A percentile compares a stretch with the other conserved stretches of the same genome.
phyloP scores from a whole-genome alignment of 805 yeast genomes.

The Cyberlindnera subsufficiens region DNA sequence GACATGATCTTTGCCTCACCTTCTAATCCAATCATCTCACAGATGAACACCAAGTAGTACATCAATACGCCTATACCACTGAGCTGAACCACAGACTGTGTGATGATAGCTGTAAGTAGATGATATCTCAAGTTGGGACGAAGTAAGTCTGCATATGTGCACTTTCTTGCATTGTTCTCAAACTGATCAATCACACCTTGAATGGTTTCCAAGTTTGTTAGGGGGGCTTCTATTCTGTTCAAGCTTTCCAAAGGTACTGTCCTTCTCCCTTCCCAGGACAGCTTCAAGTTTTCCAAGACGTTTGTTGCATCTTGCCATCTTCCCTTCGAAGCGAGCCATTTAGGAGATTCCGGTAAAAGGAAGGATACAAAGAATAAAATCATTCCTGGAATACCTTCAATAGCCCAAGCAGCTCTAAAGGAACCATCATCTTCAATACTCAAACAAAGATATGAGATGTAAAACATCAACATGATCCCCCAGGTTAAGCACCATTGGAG shows the following conservation, averaged over 20 bases:
- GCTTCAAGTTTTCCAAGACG: conserved; percentile 16
- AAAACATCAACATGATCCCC: conserved; percentile 54
- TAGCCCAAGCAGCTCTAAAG: conserved; percentile 60
- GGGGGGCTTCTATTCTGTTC: not conserved
- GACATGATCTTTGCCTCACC: conserved; percentile 28
- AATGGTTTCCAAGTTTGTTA: conserved; percentile 19
- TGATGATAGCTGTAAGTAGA: conserved; percentile 30
- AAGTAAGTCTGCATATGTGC: conserved; percentile 30
- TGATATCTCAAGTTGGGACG: conserved; percentile 28
- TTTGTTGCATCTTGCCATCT: conserved; percentile 33
- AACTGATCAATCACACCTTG: conserved; percentile 12
- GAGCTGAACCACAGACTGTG: conserved; percentile 40
- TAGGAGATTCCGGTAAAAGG: conserved; percentile 53
- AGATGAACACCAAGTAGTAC: conserved; percentile 39
- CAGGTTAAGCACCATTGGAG: conserved; percentile 54
- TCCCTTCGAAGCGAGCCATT: conserved; percentile 41
- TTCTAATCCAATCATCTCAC: conserved; percentile 41
- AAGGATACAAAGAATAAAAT: conserved; percentile 33
- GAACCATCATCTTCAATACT: conserved; percentile 38
- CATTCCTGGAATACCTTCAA: conserved; percentile 49
- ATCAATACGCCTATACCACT: conserved; percentile 38
- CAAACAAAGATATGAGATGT: conserved; percentile 41
- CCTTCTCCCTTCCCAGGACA: conserved; percentile 3
- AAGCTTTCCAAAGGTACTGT: not conserved
- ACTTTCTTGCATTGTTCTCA: conserved; percentile 23